Conservation (phyloP, 2,329 filamentous ascomycete genomes). For the Cladosporium sp. region DNA sequence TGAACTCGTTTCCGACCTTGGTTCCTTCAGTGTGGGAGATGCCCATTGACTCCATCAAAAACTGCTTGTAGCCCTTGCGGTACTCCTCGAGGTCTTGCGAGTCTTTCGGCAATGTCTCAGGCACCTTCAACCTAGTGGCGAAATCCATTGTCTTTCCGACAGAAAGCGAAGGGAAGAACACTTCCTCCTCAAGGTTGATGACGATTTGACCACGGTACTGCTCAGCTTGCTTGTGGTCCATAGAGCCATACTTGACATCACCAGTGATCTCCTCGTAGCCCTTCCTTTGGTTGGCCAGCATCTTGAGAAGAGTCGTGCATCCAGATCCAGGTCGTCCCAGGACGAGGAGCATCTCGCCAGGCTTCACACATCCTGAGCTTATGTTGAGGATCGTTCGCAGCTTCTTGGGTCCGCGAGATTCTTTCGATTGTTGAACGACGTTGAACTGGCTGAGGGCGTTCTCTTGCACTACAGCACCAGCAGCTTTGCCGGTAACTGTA, state of each 20-base stretch:
- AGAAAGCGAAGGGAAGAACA: constrained; percentile 55
- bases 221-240: constrained; percentile 40
- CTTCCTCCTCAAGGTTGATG: constrained; percentile 45
- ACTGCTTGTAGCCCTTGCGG: constrained; percentile 47
- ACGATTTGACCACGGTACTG: constrained; percentile 43
- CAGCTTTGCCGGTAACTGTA: constrained; percentile 36
- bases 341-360: constrained; percentile 22
- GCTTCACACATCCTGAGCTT: constrained; percentile 58
- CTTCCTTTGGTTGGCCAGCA: constrained; percentile 60
- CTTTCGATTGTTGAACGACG: constrained; percentile 27
- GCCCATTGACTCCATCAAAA: constrained; percentile 57
- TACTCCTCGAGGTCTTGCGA: constrained; percentile 42
- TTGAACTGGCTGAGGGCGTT: constrained; percentile 13
- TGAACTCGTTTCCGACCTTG: constrained; percentile 74
- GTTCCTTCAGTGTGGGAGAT: constrained; percentile 83
- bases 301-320: constrained; percentile 67
- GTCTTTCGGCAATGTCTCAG: constrained; percentile 36
- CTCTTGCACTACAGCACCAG: constrained; percentile 8
- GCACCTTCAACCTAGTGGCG: constrained; percentile 50
- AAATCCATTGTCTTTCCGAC: constrained; percentile 54
- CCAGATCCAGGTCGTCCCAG: constrained; percentile 28
- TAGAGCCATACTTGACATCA: constrained; percentile 53
- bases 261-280: constrained; percentile 45
- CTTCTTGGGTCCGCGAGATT: constrained; percentile 27
- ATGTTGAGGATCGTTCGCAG: constrained; percentile 36